Base-by-base conservation (phyloP, 2,329 filamentous ascomycete species). In the Neopestalotiopsis clavispora region DNA sequence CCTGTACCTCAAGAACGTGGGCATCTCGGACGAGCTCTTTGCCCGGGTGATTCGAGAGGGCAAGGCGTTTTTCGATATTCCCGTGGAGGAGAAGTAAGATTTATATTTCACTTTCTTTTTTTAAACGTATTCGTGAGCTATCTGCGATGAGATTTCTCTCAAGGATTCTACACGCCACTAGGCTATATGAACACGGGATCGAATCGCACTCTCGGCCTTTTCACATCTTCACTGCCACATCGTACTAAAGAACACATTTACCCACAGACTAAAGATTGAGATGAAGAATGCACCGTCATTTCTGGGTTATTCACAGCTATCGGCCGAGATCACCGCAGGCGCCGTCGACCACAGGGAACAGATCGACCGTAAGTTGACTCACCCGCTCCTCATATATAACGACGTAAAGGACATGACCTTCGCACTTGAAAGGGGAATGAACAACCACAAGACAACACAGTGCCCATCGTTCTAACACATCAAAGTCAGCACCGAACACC, bases 271-370 rank as follows among this genome's bases (percentile, higher is more conserved):
- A 59, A 87, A 87, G 72, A 89, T 92, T 73, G 90, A 92, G 77
- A 93, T 93, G 91, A 91, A 91, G 76, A 92, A 92, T 73, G 90
- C 90, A 2, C 86, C 88, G 4, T 92, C 90, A 9, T 94, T 94
- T 79, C 84, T 94, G 20, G 91, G 91, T 68, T 92, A 92, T 80
- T 91, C 89, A 38, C 85, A 84, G 30, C 86, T 92, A 67, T 87
- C 87, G 3, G 89, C 89, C 71, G 90, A 92, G 77, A 86, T 91
- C 75, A 97, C 94, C 4, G 93, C 92, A 23, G 89, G 91, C 72
- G 87, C 88, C 64, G 86, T 89, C 74, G 94, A 97, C 80, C 92
- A 94, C 83, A 87, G 94, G 65, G 94, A 97, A 79, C 94, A 97
- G 78, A 91, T 97, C 71, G 94, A 97, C 79, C 87, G 45, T 52